Base-by-base conservation (phyloP, 495 filamentous ascomycete species). In the Penicillium bovifimosum region DNA sequence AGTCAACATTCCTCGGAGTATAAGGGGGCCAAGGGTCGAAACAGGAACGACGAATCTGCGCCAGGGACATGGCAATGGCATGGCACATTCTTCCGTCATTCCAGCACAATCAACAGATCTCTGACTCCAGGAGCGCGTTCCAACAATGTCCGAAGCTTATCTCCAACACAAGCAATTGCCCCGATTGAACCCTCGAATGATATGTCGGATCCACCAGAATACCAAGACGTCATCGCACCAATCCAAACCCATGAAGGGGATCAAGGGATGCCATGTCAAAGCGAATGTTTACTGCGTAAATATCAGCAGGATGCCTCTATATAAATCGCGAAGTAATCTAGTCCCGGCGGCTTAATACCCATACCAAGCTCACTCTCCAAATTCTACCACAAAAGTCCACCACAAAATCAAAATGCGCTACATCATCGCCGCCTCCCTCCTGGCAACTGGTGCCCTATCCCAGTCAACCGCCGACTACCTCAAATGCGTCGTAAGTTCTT, bases 81-180 rank as follows among this genome's bases (percentile, higher is more conserved):
- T 59, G 54, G 62, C 54, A 56, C 56, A 65, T 65, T 61, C 52
- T 52, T 54, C 26, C n/a, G 10, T 24, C 62, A 65, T 63, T 63
- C 62, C 62, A 48, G 11, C 40, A 20, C 36, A 55, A 59, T 52
- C 31, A 36, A 52, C 52, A 57, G n/a, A 16, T 18, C 4, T 35
- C 16, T 7, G 39, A 20, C 17, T 44, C 38, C 20, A 17, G 17
- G 11, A 26, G 24, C 7, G 28, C 5, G 20, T 24, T 24, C 5
- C 13, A 38, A 48, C 38, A 55, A 65, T 63, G 18, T 52, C 59
- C 6, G 40, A 63, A 63, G 47, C 56, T 58, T 58, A 50, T 54
- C 26, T 36, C 24, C 18, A 24, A 24, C 7, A 14, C 29, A 9
- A 29, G 40, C 40, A 26, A 24, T 26, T 50, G 26, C 11, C 34